phyloP scores from a whole-genome alignment of 441 rosid genomes.

The Bocquillonia castaneifolia region DNA sequence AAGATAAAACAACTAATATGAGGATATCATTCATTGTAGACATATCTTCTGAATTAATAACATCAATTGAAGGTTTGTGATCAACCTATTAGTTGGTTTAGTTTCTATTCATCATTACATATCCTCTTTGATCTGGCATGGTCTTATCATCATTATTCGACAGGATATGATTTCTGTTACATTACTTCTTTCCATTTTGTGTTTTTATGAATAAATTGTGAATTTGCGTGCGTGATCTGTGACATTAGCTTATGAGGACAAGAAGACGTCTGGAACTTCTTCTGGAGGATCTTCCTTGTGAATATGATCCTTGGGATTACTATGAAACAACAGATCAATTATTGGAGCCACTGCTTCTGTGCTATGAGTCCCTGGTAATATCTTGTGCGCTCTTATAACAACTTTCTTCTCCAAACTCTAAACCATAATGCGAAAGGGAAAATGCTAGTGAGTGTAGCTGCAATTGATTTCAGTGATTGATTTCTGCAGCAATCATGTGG shows the following conservation, averaged over 20 bases:
- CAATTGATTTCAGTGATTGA: slow-evolving; percentile 21
- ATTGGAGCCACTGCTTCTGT: slow-evolving; percentile 75
- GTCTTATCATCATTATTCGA: background rate
- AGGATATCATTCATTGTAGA: background rate
- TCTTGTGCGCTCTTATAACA: slow-evolving; percentile 12
- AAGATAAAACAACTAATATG: background rate
- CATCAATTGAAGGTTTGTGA: background rate
- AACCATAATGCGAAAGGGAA: background rate
- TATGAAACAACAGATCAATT: slow-evolving; percentile 80
- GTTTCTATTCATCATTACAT: background rate
- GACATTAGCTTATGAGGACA: slow-evolving; percentile 74
- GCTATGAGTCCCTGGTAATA: slow-evolving; percentile 82
- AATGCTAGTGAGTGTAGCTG: slow-evolving; percentile 5
- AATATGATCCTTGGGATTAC: slow-evolving; percentile 65
- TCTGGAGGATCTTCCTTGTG: slow-evolving; percentile 90
- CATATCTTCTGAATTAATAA: background rate
- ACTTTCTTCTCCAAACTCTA: slow-evolving; percentile 3
- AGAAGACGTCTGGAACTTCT: slow-evolving; percentile 71
- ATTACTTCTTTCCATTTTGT: background rate
- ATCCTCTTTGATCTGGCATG: background rate
- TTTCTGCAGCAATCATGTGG: slow-evolving; percentile 73
- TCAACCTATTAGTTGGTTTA: background rate
- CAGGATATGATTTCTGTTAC: background rate
- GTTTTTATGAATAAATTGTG: slow-evolving; percentile 10
- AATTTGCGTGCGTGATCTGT: slow-evolving; percentile 19